These are phyloP conservation scores for Moniliella sp. DNA, from an alignment of 1,284 basidiomycete species.

Conservation along the genomic window DNA sequence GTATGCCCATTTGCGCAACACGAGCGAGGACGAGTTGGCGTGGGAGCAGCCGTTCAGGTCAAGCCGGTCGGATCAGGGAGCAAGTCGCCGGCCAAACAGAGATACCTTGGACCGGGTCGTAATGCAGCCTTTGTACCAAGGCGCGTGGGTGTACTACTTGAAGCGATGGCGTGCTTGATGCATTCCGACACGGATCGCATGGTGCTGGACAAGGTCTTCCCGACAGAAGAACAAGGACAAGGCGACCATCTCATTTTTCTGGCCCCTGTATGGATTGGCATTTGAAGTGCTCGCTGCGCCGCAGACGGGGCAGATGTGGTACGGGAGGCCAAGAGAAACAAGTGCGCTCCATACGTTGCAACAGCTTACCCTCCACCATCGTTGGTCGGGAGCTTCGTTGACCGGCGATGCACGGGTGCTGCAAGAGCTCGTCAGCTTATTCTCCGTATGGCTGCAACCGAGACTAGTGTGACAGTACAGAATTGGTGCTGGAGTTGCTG, in stretches of 20 bases:
- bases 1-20: constrained; percentile 55
- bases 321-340: constrained; percentile 16
- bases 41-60: background rate
- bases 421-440: constrained; percentile 68
- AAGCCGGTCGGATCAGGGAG: constrained; percentile 30
- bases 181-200: constrained; percentile 48
- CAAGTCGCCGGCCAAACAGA: constrained; percentile 61
- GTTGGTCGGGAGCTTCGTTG: no score
- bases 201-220: constrained; percentile 55
- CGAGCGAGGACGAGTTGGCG: constrained; percentile 1
- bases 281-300: constrained; percentile 64
- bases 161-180: constrained; percentile 66
- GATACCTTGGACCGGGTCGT: constrained; percentile 73
- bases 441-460: constrained; percentile 59
- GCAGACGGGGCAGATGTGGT: constrained; percentile 35
- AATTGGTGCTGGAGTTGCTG: background rate
- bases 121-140: constrained; percentile 47
- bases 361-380: constrained; percentile 51
- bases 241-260: constrained; percentile 51
- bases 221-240: constrained; percentile 33
- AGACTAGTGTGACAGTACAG: background rate
- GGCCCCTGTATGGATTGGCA: constrained; percentile 69
- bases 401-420: constrained; percentile 53
- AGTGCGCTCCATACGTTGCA: constrained; percentile 54
- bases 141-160: constrained; percentile 61